Conservation (phyloP, 2,329 filamentous ascomycete genomes). For the Pestalotiopsis sp. region DNA sequence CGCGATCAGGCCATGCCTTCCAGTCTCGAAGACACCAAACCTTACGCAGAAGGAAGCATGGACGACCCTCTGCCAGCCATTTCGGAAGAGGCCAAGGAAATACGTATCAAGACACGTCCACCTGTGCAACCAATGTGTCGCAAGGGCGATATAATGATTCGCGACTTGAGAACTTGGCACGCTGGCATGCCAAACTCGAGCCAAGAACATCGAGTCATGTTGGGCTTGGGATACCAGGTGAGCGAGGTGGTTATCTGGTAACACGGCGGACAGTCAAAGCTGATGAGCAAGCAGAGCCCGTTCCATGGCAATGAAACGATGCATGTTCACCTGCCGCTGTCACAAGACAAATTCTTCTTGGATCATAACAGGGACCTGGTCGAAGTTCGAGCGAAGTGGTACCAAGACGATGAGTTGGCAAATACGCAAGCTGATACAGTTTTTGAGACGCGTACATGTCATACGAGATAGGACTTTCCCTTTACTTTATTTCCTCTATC, state of each 20-base stretch:
- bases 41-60: not conserved
- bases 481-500: not conserved
- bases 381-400: not conserved
- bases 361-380: not conserved
- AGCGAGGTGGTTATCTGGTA: not conserved
- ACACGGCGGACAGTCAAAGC: not conserved
- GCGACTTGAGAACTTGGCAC: slow-evolving; percentile 32
- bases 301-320: not conserved
- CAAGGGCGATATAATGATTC: slow-evolving; percentile 30
- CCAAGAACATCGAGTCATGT: slow-evolving; percentile 26
- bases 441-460: not conserved
- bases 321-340: not conserved
- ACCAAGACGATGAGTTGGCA: not conserved
- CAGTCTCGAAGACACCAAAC: slow-evolving; percentile 5
- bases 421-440: not conserved
- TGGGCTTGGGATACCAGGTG: slow-evolving; percentile 28
- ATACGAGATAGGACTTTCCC: not conserved
- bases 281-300: not conserved
- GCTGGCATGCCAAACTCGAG: slow-evolving; percentile 34
- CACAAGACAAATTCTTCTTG: not conserved
- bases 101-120: slow-evolving; percentile 23
- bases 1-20: slow-evolving; percentile 32
- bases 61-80: slow-evolving; percentile 17
- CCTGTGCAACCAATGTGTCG: slow-evolving; percentile 25
- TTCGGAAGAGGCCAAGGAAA: slow-evolving; percentile 18